phyloP scores from a whole-genome alignment of 2,329 filamentous ascomycete genomes.

The Aquanectria penicillioides region DNA sequence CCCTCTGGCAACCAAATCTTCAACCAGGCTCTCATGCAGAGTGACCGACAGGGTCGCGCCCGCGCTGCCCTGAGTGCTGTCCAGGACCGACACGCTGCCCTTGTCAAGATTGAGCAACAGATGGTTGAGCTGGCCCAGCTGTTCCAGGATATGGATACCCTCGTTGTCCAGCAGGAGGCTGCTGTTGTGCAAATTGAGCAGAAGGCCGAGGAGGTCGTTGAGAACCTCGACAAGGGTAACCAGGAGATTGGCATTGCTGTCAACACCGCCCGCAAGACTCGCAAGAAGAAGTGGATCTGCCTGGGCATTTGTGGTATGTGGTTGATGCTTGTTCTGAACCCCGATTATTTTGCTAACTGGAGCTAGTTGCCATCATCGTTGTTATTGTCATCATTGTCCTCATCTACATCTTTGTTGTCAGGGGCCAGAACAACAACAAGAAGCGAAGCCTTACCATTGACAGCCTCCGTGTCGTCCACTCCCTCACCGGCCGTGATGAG shows the following conservation, averaged over 20 bases:
- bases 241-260: conserved; percentile 85
- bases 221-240: conserved; percentile 87
- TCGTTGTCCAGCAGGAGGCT: conserved; percentile 88
- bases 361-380: conserved; percentile 60
- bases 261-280: conserved; percentile 79
- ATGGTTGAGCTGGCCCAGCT: conserved; percentile 88
- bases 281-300: conserved; percentile 98
- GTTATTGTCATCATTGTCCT: conserved; percentile 63
- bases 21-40: conserved; percentile 84
- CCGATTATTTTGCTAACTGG: conserved; percentile 39
- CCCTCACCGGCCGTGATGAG: conserved; percentile 27
- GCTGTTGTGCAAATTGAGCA: conserved; percentile 84
- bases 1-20: conserved; percentile 82
- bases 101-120: conserved; percentile 91
- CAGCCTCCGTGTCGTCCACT: conserved; percentile 37
- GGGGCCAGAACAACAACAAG: conserved; percentile 41
- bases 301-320: conserved; percentile 74
- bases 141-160: conserved; percentile 88
- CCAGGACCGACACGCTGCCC: conserved; percentile 82
- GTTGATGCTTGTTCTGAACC: neutral
- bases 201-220: conserved; percentile 85
- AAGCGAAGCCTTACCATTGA: conserved; percentile 43
- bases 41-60: conserved; percentile 83
- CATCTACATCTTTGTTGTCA: conserved; percentile 58
- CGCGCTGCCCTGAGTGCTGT: conserved; percentile 83